Conservation (phyloP, 78 protist species). For the Dictyostelium capitatum region DNA sequence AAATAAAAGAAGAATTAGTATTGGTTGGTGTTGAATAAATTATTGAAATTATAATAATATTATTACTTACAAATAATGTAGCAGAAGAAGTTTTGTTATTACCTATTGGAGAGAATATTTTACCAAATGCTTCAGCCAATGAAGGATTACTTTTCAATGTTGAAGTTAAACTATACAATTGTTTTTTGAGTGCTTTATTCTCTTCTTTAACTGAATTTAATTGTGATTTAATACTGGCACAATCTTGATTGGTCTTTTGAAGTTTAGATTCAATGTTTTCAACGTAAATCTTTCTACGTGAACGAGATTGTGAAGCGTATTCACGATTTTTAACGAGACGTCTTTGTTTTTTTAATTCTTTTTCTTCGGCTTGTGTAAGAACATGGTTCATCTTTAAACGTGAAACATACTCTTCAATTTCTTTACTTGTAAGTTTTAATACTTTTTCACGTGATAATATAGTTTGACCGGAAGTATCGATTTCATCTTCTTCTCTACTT, state of each 20-base stretch:
- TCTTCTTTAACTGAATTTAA: constrained; percentile 32
- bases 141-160: constrained; percentile 52
- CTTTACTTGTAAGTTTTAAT: constrained; percentile 55
- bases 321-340: constrained; percentile 78
- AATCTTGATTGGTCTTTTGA: constrained; percentile 45
- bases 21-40: background rate
- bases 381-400: constrained; percentile 31
- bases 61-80: constrained; percentile 63
- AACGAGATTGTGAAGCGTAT: constrained; percentile 80
- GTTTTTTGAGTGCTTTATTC: constrained; percentile 45
- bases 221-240: constrained; percentile 5
- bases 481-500: constrained; percentile 45
- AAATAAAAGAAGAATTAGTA: background rate
- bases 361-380: constrained; percentile 56
- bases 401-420: constrained; percentile 68
- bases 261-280: constrained; percentile 57
- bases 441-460: constrained; percentile 52
- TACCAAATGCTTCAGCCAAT: constrained; percentile 70
- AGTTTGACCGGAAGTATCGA: constrained; percentile 40
- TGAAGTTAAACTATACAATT: constrained; percentile 14
- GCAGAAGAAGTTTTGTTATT: constrained; percentile 39
- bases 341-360: constrained; percentile 66
- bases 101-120: constrained; percentile 30
- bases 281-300: constrained; percentile 68
- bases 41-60: background rate